Evolutionary conservation across 2,329 filamentous ascomycete species (phyloP).

Genomic region (Venturiaceae sp.): DNA sequence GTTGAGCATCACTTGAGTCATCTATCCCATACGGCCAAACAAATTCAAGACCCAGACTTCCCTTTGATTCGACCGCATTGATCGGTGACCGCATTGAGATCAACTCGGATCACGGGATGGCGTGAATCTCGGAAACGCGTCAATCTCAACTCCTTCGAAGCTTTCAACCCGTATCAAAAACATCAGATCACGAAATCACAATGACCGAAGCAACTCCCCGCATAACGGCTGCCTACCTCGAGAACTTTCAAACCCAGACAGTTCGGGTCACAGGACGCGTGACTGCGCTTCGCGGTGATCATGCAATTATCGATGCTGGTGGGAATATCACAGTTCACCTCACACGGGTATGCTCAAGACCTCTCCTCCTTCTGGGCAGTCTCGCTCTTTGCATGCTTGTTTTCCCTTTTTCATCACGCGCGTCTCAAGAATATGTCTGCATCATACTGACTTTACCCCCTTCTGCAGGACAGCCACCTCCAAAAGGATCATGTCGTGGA

Average conservation of each 20-base stretch:
- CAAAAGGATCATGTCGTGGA: constrained; percentile 61
- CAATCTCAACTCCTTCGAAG: no score
- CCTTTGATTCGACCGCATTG: no score
- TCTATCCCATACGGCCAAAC: no score
- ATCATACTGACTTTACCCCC: not conserved
- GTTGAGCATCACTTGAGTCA: no score
- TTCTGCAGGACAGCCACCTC: constrained; percentile 57
- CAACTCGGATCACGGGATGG: no score
- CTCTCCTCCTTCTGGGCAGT: constrained; percentile 14
- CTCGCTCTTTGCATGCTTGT: no score
- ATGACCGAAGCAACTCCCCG: constrained; percentile 51
- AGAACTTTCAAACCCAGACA: constrained; percentile 58
- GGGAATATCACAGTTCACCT: constrained; percentile 67
- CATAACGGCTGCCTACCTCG: constrained; percentile 70
- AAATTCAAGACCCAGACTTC: no score
- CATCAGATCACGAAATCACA: not conserved
- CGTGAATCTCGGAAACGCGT: no score
- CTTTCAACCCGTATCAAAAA: no score
- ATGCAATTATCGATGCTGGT: constrained; percentile 68
- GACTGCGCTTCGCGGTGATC: constrained; percentile 68
- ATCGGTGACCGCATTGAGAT: no score
- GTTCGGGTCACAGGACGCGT: constrained; percentile 85
- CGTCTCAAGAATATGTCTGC: not conserved
- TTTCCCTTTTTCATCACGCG: no score
- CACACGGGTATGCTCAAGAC: constrained; percentile 53